A percentile compares a stretch with the other conserved stretches of the same genome.
Conservation (phyloP, 2,329 filamentous ascomycete genomes). For the Exophiala mesophila region DNA sequence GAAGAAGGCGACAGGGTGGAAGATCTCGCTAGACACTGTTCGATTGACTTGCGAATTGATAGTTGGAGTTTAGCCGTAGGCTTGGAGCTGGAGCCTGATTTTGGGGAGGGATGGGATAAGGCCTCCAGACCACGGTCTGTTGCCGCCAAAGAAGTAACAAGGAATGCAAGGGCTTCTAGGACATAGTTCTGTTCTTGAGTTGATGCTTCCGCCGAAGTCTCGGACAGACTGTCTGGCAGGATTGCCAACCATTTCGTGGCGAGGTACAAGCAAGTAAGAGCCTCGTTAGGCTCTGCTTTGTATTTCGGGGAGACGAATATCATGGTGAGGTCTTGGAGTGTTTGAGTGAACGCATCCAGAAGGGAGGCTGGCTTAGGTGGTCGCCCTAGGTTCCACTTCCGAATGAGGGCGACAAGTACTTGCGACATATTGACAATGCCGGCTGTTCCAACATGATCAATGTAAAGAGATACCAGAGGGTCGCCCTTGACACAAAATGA, state of each 20-base stretch:
- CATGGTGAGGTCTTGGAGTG: constrained; percentile 21
- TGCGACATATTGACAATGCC: constrained; percentile 17
- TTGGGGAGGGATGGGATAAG: constrained; percentile 6
- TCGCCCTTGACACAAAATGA: constrained; percentile 23
- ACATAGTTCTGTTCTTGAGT: constrained; percentile 7
- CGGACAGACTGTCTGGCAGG: constrained; percentile 9
- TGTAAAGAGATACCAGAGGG: constrained; percentile 24
- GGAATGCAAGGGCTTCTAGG: constrained; percentile 19
- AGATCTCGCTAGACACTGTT: constrained; percentile 15
- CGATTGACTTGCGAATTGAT: constrained; percentile 14
- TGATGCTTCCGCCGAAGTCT: constrained; percentile 4
- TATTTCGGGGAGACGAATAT: constrained; percentile 16
- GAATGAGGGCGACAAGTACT: constrained; percentile 16
- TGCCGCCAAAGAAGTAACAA: constrained; percentile 17
- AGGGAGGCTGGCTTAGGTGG: neutral
- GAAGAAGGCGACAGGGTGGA: constrained; percentile 21
- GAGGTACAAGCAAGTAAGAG: constrained; percentile 8
- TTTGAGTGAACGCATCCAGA: constrained; percentile 12
- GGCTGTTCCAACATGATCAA: constrained; percentile 18
- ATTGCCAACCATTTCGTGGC: constrained; percentile 20
- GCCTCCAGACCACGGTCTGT: constrained; percentile 18
- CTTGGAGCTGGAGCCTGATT: neutral
- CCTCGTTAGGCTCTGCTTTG: constrained; percentile 7
- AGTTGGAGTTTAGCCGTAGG: constrained; percentile 5
- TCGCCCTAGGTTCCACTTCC: constrained; percentile 15